Evolutionary conservation across 805 yeast genomes (phyloP), one percentile per base, ranked within the genome.

Genomic region (Yarrowia deformans): DNA sequence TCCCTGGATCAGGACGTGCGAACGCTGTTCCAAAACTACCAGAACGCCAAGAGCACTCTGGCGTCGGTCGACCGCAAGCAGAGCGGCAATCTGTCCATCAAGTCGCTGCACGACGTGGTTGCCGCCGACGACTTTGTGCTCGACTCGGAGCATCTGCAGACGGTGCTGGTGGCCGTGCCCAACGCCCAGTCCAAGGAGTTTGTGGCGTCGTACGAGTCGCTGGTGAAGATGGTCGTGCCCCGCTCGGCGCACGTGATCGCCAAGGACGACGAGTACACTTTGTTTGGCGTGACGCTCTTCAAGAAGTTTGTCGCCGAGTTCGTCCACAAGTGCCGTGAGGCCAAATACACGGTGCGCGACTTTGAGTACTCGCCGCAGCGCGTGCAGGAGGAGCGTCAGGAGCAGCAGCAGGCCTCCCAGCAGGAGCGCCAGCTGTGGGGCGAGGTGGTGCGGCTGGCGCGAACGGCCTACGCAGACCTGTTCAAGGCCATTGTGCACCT

Each of bases 271-370:
- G 97, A 93, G 72, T 94, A 81, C 77, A 76, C 82, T 37, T 83
- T 95, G 70, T 93, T 85, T 81, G 84, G 88, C 61, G 93, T 92
- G 18, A 91, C 97, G 2, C 78, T 95, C 71, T 95, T 95, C 85
- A 90, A 90, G 75, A 95, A 93, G 79, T 89, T 82, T 74, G 87
- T 86, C 46, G 84, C 86, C 35, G 91, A 89, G 70, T 94, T 91
- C 75, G 81, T 85, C 61, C 81, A 83, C 69, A 87, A 87, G 64
- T 85, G 91, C 50, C 87, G 98, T 77, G 99, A 95, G 75, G 84
- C 83, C 73, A 91, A 91, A 80, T 95, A 91, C 88, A 87, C 90
- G 72, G 97, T 97, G 52, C 87, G 99, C 76, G 99, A 95, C 74
- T 92, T 93, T 76, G 86, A 87, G 70, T 93, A 91, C 79, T 88